Base-by-base conservation (phyloP, 257 asterid species). In the Plantago ovata region DNA sequence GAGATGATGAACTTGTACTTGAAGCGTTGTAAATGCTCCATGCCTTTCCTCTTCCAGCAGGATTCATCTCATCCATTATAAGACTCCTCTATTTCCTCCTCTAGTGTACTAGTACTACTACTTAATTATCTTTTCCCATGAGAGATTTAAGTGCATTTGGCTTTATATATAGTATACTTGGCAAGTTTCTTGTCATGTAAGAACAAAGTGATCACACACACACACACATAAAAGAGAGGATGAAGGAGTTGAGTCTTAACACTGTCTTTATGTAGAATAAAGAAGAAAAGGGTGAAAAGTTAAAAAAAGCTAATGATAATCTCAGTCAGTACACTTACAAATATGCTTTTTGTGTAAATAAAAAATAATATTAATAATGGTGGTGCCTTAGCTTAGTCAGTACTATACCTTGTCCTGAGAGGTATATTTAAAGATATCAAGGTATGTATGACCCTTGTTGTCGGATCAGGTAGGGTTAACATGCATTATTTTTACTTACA, bases 301-400 rank as follows among this genome's bases (percentile, higher is more conserved):
- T 16, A 21, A 22, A 76, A n/a, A 74, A 69, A 69, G 46, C 64
- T 51, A 51, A 60, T 24, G 39, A 67, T 62, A 77, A 79, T 79
- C 72, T 71, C 46, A 62, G 76, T 58, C 56, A 69, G 47, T 61
- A 58, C 56, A 61, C 74, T 66, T 77, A 74, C 45, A 28, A 52
- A 14, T 15, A 52, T 28, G 44, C 43, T 74, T 67, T 68, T 65
- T 22, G 22, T 63, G 53, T 63, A n/a, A 42, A 38, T n/a, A n/a
- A n/a, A n/a, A n/a, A n/a, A n/a, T n/a, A n/a, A n/a, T 56, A 74
- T 63, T 62, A 69, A 73, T 72, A 65, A 63, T 68, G 43, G 13
- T 78, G 76, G 75, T 80, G 72, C 79, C 58, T n/a, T 77, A 77
- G 68, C 88, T 84, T 86, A 79, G 71, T 79, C 64, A 75, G 63